These are phyloP conservation scores for Hortaea werneckii DNA, from an alignment of 2,329 filamentous ascomycete genomes.

Conservation along the genomic window DNA sequence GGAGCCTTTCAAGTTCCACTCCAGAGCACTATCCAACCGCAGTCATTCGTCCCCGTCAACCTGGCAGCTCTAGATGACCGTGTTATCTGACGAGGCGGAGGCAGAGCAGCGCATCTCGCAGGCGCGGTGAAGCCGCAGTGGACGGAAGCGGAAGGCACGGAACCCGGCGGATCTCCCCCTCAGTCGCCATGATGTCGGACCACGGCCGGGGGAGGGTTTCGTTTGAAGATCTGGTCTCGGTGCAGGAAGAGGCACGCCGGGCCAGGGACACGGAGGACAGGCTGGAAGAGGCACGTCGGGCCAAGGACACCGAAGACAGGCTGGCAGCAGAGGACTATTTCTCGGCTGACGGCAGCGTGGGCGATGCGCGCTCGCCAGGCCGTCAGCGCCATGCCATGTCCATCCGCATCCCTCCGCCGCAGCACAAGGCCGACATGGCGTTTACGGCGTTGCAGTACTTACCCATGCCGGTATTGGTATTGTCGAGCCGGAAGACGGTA, in stretches of 20 bases:
- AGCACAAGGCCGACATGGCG: constrained; percentile 33
- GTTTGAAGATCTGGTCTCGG: constrained; percentile 1
- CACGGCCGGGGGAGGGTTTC: constrained; percentile 3
- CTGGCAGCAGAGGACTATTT: constrained; percentile 18
- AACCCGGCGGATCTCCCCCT: not conserved
- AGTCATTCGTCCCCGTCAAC: too few species aligned
- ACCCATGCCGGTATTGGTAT: constrained; percentile 59
- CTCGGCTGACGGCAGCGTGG: constrained; percentile 16
- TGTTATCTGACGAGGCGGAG: too few species aligned
- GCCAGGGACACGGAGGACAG: not conserved
- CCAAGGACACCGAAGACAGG: not conserved
- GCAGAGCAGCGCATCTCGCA: too few species aligned
- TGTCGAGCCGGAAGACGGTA: constrained; percentile 59
- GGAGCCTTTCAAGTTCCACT: too few species aligned
- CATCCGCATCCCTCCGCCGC: constrained; percentile 24
- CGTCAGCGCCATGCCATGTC: constrained; percentile 19
- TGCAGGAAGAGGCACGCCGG: not conserved
- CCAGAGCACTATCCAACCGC: too few species aligned
- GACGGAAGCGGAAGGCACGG: not conserved
- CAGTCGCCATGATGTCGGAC: not conserved
- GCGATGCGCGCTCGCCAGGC: constrained; percentile 9
- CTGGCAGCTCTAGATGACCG: too few species aligned
- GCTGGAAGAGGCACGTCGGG: not conserved
- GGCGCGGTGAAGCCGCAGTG: too few species aligned
- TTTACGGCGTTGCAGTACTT: constrained; percentile 64